Conservation (phyloP, 768 basidiomycete species). For the Mycena chlorophos region DNA sequence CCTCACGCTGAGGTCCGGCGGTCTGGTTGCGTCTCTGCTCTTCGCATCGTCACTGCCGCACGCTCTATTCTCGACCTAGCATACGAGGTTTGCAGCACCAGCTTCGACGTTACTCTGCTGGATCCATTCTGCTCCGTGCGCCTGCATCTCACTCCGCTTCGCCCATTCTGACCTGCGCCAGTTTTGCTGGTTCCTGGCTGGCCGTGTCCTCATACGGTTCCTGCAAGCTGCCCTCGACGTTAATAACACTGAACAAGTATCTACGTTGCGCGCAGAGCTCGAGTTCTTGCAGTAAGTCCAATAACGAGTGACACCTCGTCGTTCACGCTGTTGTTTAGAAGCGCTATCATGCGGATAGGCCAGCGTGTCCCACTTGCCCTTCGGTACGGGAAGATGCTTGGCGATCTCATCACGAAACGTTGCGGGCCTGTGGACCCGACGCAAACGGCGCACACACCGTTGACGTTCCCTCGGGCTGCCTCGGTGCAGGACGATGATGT, state of each 20-base stretch:
- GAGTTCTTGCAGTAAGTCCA: constrained; percentile 65
- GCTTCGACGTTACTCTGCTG: constrained; percentile 67
- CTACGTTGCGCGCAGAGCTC: constrained; percentile 60
- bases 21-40: constrained; percentile 64
- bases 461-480: constrained; percentile 12
- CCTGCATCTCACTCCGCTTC: constrained; percentile 3
- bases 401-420: constrained; percentile 44
- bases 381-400: constrained; percentile 58
- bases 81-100: constrained; percentile 66
- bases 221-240: constrained; percentile 62
- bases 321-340: constrained; percentile 35
- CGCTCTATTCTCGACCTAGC: constrained; percentile 67
- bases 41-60: constrained; percentile 66
- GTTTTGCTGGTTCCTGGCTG: constrained; percentile 72
- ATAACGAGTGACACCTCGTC: neutral
- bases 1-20: constrained; percentile 65
- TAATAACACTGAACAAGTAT: constrained; percentile 55
- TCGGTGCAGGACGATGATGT: constrained; percentile 10
- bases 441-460: neutral
- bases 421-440: constrained; percentile 33
- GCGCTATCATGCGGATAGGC: constrained; percentile 61
- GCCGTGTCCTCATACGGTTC: constrained; percentile 66
- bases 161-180: constrained; percentile 23
- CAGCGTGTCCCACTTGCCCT: constrained; percentile 67
- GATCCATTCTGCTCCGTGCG: constrained; percentile 71